Conservation (phyloP, 352 stramenopile species). For the Pythium folliculosum region DNA sequence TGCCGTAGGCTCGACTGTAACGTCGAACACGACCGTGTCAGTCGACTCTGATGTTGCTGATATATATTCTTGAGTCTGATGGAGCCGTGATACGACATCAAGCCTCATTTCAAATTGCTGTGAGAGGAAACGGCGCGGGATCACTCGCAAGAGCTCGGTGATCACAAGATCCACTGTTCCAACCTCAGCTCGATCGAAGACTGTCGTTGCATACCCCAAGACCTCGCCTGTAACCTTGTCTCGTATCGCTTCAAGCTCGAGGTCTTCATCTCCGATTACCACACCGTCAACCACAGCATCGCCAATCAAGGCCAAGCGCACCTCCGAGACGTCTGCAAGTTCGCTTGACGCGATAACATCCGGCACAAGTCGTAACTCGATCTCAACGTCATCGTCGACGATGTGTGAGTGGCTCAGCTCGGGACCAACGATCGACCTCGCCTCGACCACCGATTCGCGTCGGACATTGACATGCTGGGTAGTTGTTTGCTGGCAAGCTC, state of each 20-base stretch:
- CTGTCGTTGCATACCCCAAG: neutral
- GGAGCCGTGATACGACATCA: neutral
- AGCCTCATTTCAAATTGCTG: slow-evolving; percentile 17
- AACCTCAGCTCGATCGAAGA: neutral
- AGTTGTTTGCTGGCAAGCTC: slow-evolving; percentile 3
- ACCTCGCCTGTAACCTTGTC: neutral
- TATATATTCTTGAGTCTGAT: neutral
- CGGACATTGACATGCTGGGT: slow-evolving; percentile 3
- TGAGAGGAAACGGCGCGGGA: neutral
- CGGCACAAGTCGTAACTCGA: slow-evolving; percentile 4
- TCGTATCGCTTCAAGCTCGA: neutral
- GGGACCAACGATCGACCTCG: neutral
- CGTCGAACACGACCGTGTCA: neutral
- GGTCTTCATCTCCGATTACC: neutral
- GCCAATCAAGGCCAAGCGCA: slow-evolving; percentile 3
- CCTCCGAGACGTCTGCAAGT: neutral
- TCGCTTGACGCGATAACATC: slow-evolving; percentile 12
- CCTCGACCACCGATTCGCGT: slow-evolving; percentile 6
- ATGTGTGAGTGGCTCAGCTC: neutral
- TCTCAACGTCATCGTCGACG: slow-evolving; percentile 9
- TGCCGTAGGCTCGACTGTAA: slow-evolving; percentile 12
- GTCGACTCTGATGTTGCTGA: neutral
- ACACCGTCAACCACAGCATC: neutral
- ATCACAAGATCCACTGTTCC: neutral
- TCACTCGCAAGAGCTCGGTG: neutral